Evolutionary conservation across 2,329 filamentous ascomycete species (phyloP).

Genomic region (Aspergillus ruber): DNA sequence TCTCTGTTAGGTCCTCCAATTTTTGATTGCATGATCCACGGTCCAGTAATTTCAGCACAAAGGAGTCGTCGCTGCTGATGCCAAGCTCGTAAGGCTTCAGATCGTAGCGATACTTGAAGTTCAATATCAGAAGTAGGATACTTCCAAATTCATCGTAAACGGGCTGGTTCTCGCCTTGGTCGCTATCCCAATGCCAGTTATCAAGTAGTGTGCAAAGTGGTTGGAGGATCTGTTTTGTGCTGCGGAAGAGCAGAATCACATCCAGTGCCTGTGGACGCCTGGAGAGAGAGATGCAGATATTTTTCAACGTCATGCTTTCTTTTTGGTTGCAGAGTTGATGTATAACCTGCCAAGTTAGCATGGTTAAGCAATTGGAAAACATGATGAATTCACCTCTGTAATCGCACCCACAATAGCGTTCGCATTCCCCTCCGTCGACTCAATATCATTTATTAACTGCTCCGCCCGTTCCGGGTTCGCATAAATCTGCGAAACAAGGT

Average conservation of each 20-base stretch:
- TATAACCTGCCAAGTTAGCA: constrained; percentile 37
- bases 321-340: constrained; percentile 52
- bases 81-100: constrained; percentile 49
- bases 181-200: constrained; percentile 59
- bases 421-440: constrained; percentile 86
- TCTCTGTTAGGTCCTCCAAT: constrained; percentile 47
- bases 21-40: constrained; percentile 41
- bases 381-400: constrained; percentile 51
- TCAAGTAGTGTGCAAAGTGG: constrained; percentile 55
- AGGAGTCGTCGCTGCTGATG: constrained; percentile 45
- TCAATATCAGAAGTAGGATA: constrained; percentile 53
- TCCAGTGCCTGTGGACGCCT: constrained; percentile 52
- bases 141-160: constrained; percentile 62
- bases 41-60: constrained; percentile 50
- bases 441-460: constrained; percentile 71
- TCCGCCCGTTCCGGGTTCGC: constrained; percentile 69
- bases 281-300: constrained; percentile 53
- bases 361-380: not conserved
- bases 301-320: constrained; percentile 58
- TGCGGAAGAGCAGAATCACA: constrained; percentile 55
- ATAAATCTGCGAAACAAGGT: constrained; percentile 70
- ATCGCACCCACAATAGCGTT: constrained; percentile 76
- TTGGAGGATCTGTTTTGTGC: constrained; percentile 49
- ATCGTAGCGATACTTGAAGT: constrained; percentile 53
- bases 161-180: constrained; percentile 59